Evolutionary conservation across 1,284 basidiomycete genomes (phyloP), one percentile per base, ranked within the genome.

Genomic region (Ustilago loliicola): DNA sequence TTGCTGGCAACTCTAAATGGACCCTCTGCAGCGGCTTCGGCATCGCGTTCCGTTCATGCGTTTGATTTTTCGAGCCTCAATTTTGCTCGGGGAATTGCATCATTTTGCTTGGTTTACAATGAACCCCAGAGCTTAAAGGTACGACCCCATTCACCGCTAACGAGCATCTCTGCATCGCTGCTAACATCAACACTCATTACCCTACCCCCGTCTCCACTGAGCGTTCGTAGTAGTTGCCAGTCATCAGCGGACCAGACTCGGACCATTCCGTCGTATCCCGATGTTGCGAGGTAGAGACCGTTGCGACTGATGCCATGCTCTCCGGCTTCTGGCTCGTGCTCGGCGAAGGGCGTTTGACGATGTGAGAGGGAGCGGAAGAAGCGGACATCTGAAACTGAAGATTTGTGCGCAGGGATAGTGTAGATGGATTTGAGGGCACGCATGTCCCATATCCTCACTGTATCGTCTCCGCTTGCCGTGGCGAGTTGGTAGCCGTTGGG

Each of bases 211-310:
- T 98, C 96, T 17, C 95, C 96, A 36, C 93, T 92, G 71, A 99
- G 89, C 54, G 93, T 93, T 72, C 92, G 90, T 53, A 98, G 89
- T 38, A 96, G 88, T 82, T 95, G 94, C 96, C 97, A 99, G 85
- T 99, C 97, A 86, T 99, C 97, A 29, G 96, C 94, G 78, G 93
- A 94, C 97, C 97, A 99, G 53, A 99, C 85, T 85, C 97, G 95
- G 77, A 99, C 94, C 67, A 93, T 91, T 1, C 95, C 94, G 86
- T 99, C 97, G 87, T 98, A 99, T 1, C 96, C 96, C 1, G 93
- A 90, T 69, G 94, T 95, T 5, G 94, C 95, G 67, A 99, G 91
- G 88, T 96, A 98, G 61, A 97, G 88, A 0, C 97, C 97, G 2
- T 74, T 83, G 57, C 42, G 45, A 30, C 66, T 66, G 55, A 77